Conservation (phyloP, 495 filamentous ascomycete genomes). For the Daldinia concentrica region DNA sequence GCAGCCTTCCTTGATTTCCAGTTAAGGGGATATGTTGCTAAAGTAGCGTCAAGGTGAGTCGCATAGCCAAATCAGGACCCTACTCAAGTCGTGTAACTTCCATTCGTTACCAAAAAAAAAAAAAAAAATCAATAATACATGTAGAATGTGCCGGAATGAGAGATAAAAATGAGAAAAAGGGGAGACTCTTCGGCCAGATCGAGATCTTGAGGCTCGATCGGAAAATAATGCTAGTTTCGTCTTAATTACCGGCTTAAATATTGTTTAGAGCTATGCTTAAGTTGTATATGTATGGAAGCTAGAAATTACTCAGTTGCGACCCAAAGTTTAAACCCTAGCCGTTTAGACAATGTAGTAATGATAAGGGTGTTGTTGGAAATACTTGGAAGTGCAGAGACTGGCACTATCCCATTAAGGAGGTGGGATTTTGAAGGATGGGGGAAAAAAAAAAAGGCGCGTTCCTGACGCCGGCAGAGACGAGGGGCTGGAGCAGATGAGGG, state of each 20-base stretch:
- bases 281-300: neutral
- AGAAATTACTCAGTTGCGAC: conserved; percentile 14
- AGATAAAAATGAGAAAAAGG: conserved; percentile 2
- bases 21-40: conserved; percentile 5
- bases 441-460: conserved; percentile 19
- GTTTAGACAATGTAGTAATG: conserved; percentile 11
- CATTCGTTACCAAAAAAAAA: conserved; percentile 3
- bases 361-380: conserved; percentile 4
- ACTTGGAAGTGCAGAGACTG: conserved; percentile 15
- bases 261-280: neutral
- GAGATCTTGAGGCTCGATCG: conserved; percentile 40
- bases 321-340: neutral
- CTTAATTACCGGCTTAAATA: conserved; percentile 1
- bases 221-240: conserved; percentile 18
- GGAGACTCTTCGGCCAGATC: conserved; percentile 28
- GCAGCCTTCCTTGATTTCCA: conserved; percentile 33
- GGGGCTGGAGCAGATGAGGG: conserved; percentile 8
- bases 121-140: conserved; percentile 2
- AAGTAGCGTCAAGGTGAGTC: neutral
- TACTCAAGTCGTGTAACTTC: conserved; percentile 4
- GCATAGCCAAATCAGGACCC: conserved; percentile 7
- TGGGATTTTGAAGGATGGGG: conserved; percentile 11
- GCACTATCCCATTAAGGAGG: neutral
- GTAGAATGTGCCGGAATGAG: conserved; percentile 7
- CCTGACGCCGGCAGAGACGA: conserved; percentile 27